Evolutionary conservation across 768 basidiomycete genomes (phyloP).

Genomic region (Tulasnella sp.): DNA sequence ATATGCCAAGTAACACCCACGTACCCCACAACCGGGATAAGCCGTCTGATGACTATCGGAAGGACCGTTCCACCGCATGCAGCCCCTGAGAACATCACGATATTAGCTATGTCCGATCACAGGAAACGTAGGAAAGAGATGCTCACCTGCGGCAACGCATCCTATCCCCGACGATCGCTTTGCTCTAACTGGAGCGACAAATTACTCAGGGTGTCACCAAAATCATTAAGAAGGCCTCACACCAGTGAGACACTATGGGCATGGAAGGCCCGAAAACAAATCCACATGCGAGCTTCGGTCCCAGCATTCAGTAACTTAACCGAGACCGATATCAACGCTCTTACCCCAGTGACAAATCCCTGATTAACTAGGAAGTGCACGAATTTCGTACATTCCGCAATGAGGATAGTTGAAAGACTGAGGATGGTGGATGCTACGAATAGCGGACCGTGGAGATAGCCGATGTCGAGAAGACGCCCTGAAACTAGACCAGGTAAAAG

Average conservation of each 20-base stretch:
- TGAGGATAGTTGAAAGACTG: slow-evolving; percentile 46
- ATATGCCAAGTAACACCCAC: neutral
- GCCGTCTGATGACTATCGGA: slow-evolving; percentile 17
- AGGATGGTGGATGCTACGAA: slow-evolving; percentile 38
- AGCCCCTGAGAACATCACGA: neutral
- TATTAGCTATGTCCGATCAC: neutral
- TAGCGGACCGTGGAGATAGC: slow-evolving; percentile 45
- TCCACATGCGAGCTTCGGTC: slow-evolving; percentile 33
- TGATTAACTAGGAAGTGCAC: slow-evolving; percentile 77
- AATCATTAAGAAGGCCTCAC: slow-evolving; percentile 28
- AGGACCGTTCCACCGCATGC: slow-evolving; percentile 14
- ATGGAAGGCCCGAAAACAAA: slow-evolving; percentile 50
- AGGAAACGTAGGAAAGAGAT: neutral
- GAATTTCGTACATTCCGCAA: slow-evolving; percentile 55
- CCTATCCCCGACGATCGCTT: slow-evolving; percentile 47
- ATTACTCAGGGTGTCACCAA: neutral
- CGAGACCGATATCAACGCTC: slow-evolving; percentile 22
- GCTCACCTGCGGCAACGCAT: slow-evolving; percentile 32
- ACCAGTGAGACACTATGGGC: slow-evolving; percentile 60
- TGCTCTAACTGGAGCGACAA: slow-evolving; percentile 19
- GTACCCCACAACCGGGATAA: slow-evolving; percentile 19
- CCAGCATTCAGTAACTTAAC: no score
- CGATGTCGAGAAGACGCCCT: slow-evolving; percentile 63
- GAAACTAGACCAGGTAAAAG: slow-evolving; percentile 34
- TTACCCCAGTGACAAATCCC: slow-evolving; percentile 51